Conservation (phyloP, 1,139 yeast species). For the Diutina ranongensis region DNA sequence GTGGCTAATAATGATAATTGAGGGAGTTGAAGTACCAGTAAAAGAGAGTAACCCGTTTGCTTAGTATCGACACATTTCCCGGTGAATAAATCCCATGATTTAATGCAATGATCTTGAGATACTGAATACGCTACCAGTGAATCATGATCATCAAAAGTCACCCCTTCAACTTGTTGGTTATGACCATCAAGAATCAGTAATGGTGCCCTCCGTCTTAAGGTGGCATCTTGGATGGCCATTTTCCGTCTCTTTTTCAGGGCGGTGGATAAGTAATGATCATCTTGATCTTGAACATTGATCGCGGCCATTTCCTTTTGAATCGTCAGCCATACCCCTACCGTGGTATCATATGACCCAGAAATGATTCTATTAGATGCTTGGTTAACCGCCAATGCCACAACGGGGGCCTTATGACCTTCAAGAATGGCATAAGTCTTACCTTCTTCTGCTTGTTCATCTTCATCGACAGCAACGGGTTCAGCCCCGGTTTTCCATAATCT, state of each 20-base stretch:
- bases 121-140: conserved; percentile 82
- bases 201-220: conserved; percentile 73
- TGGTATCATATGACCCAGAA: conserved; percentile 75
- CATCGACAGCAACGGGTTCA: conserved; percentile 27
- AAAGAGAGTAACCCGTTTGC: conserved; percentile 76
- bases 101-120: conserved; percentile 88
- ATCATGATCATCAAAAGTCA: conserved; percentile 63
- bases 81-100: conserved; percentile 93
- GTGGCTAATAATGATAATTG: conserved; percentile 59
- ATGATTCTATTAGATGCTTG: conserved; percentile 44
- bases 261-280: conserved; percentile 42
- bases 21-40: conserved; percentile 63
- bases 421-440: conserved; percentile 73
- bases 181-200: conserved; percentile 72
- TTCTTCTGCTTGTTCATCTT: conserved; percentile 41
- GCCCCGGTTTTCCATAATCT: conserved; percentile 75
- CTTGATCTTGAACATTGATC: conserved; percentile 40
- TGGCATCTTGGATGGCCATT: conserved; percentile 66
- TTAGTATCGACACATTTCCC: conserved; percentile 76
- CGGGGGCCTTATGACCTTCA: conserved; percentile 85
- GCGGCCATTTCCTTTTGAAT: conserved; percentile 67
- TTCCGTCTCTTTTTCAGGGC: conserved; percentile 85
- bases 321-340: conserved; percentile 86
- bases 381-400: conserved; percentile 62
- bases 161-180: conserved; percentile 76